A percentile compares a stretch with the other conserved stretches of the same genome.
Conservation (phyloP, 2,329 filamentous ascomycete genomes). For the Colletotrichum cereale region DNA sequence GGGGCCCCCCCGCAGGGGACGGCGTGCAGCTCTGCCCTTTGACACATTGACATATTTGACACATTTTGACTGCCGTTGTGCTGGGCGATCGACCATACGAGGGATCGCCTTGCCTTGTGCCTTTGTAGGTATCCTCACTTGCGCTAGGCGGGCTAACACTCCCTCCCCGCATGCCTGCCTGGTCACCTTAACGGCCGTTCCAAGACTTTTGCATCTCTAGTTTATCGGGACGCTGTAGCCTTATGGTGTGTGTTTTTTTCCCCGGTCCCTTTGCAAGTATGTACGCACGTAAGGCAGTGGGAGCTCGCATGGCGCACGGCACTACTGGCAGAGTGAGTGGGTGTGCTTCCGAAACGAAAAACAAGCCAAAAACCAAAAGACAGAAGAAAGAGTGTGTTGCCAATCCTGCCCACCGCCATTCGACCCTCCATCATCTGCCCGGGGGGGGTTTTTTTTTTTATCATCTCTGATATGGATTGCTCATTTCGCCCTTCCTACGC, state of each 20-base stretch:
- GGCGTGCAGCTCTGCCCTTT: no score
- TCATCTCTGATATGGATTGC: neutral
- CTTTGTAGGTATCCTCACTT: no score
- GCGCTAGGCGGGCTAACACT: no score
- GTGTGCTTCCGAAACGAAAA: neutral
- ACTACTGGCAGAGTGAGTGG: neutral
- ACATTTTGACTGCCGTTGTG: conserved; percentile 10
- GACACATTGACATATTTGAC: neutral
- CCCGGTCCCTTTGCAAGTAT: neutral
- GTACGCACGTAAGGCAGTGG: conserved; percentile 12
- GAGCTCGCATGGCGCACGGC: conserved; percentile 12
- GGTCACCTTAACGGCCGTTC: no score
- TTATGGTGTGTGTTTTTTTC: neutral
- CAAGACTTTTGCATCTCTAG: conserved; percentile 15
- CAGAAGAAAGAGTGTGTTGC: neutral
- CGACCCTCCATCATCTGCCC: conserved; percentile 3
- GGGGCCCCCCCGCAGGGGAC: no score
- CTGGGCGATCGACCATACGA: neutral
- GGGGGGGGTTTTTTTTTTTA: no score
- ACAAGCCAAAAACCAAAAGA: no score
- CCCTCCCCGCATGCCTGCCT: no score
- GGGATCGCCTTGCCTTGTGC: no score
- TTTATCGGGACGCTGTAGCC: conserved; percentile 23
- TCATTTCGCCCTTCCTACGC: neutral
- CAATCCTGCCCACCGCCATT: conserved; percentile 23